Conservation (phyloP, 2,329 filamentous ascomycete genomes). For the Microsporum audouinii region DNA sequence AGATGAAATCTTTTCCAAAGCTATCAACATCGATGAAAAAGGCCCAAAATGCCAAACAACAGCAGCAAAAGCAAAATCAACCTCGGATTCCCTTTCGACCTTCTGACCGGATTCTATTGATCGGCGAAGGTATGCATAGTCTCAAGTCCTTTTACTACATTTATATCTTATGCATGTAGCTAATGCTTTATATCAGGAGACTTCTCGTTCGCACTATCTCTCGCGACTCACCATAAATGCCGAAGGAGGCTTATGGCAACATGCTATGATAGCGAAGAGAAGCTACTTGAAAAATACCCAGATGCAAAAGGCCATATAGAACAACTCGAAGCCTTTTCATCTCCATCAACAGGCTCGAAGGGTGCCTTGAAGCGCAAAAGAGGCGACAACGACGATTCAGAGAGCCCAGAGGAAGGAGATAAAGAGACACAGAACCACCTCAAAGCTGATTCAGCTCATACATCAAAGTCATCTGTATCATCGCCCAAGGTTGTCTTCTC, state of each 20-base stretch:
- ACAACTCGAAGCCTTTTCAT: constrained; percentile 21
- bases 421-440: neutral
- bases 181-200: constrained; percentile 25
- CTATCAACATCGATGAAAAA: constrained; percentile 16
- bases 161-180: neutral
- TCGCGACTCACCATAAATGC: constrained; percentile 33
- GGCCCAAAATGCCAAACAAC: constrained; percentile 1
- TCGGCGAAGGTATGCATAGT: constrained; percentile 34
- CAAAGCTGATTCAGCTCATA: neutral
- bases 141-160: neutral
- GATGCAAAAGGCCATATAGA: constrained; percentile 51
- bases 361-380: constrained; percentile 16
- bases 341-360: neutral
- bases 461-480: neutral
- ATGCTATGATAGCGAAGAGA: constrained; percentile 34
- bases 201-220: constrained; percentile 38
- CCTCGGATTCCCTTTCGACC: constrained; percentile 32
- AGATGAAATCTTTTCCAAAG: constrained; percentile 22
- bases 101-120: constrained; percentile 32
- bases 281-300: constrained; percentile 61
- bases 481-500: constrained; percentile 30
- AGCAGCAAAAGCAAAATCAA: constrained; percentile 15
- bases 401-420: constrained; percentile 1
- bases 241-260: constrained; percentile 31
- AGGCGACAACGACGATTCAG: constrained; percentile 4